Evolutionary conservation across 2,329 filamentous ascomycete species (phyloP).

Genomic region (Chalaropsis thielavioides): DNA sequence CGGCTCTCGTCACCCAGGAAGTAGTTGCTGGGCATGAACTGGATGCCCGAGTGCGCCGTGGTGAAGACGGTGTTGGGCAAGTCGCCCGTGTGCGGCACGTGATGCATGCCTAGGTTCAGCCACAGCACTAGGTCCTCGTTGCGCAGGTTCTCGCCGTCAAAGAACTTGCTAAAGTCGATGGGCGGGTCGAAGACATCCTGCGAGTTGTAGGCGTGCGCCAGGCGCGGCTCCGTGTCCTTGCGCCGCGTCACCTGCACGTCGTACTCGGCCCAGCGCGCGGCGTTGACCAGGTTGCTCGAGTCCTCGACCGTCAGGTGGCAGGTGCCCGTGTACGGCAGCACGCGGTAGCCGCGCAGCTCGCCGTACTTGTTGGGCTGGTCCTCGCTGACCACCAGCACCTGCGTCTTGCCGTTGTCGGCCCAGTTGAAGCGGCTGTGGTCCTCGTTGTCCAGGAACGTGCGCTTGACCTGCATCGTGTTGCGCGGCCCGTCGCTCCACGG

Average conservation of each 20-base stretch:
- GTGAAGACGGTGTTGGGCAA: constrained; percentile 25
- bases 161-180: constrained; percentile 33
- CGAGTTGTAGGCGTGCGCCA: constrained; percentile 26
- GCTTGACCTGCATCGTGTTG: constrained; percentile 24
- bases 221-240: constrained; percentile 29
- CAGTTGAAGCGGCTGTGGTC: constrained; percentile 25
- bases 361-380: constrained; percentile 34
- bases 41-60: constrained; percentile 24
- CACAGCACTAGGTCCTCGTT: constrained; percentile 33
- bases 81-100: constrained; percentile 35
- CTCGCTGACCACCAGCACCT: constrained; percentile 33
- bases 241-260: constrained; percentile 33
- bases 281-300: constrained; percentile 28
- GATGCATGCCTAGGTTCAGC: constrained; percentile 42
- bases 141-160: constrained; percentile 21
- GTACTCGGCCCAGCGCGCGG: constrained; percentile 28
- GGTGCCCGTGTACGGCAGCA: constrained; percentile 26
- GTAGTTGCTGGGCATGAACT: constrained; percentile 25
- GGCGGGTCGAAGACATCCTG: constrained; percentile 29
- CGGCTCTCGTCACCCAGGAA: constrained; percentile 15
- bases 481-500: constrained; percentile 28
- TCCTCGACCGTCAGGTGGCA: constrained; percentile 33
- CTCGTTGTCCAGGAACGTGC: constrained; percentile 21
- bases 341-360: constrained; percentile 33
- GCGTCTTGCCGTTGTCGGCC: constrained; percentile 30